Conservation (phyloP, 2,329 filamentous ascomycete genomes). For the Xylariaceae sp. region DNA sequence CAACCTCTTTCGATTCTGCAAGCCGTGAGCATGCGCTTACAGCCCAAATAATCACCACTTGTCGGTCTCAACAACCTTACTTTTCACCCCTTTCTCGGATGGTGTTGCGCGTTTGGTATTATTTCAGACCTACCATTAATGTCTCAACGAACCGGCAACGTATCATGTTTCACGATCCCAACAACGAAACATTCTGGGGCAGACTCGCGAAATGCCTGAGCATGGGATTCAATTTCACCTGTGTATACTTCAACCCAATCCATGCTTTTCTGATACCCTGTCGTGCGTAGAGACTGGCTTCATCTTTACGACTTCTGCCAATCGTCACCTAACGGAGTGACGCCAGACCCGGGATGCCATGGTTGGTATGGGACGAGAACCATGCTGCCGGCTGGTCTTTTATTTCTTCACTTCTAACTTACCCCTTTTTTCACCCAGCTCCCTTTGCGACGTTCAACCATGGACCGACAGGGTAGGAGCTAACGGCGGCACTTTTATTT, state of each 20-base stretch:
- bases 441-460: slow-evolving; percentile 9
- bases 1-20: slow-evolving; percentile 24
- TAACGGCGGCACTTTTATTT: slow-evolving; percentile 18
- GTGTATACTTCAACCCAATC: slow-evolving; percentile 7
- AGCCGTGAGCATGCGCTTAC: slow-evolving; percentile 17
- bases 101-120: slow-evolving; percentile 32
- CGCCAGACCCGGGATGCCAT: slow-evolving; percentile 2
- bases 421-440: slow-evolving; percentile 12
- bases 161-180: slow-evolving; percentile 4
- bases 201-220: slow-evolving; percentile 4
- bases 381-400: slow-evolving; percentile 22
- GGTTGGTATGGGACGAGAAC: slow-evolving; percentile 5
- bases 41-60: slow-evolving; percentile 19
- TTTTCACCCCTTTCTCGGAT: slow-evolving; percentile 21
- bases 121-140: slow-evolving; percentile 28
- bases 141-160: slow-evolving; percentile 32
- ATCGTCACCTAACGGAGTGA: background rate
- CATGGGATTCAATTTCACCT: slow-evolving; percentile 6
- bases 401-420: slow-evolving; percentile 14
- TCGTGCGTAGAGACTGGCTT: slow-evolving; percentile 10
- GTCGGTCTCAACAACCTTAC: slow-evolving; percentile 25
- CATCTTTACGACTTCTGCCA: slow-evolving; percentile 6
- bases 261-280: slow-evolving; percentile 12
- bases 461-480: slow-evolving; percentile 10
- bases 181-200: slow-evolving; percentile 4